Evolutionary conservation across 306 rosid species (phyloP).

Genomic region (Oxytropis ochrocephala): DNA sequence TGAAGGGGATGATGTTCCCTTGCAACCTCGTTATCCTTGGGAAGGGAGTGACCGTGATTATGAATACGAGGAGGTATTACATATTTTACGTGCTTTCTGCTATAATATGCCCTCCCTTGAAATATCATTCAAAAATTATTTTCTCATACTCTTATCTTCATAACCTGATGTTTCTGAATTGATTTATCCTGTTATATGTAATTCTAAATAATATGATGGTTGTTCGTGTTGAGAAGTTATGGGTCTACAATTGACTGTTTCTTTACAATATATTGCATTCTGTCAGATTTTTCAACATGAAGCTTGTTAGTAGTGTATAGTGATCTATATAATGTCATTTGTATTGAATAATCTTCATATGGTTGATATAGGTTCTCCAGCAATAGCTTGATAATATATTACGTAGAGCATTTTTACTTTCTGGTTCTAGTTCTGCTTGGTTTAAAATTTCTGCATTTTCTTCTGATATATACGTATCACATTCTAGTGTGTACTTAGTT

Average conservation of each 20-base stretch:
- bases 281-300: neutral
- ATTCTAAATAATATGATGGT: neutral
- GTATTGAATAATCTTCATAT: neutral
- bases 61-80: slow-evolving; percentile 70
- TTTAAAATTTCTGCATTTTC: neutral
- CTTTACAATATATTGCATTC: neutral
- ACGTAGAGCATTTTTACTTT: neutral
- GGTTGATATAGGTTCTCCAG: neutral
- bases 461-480: neutral
- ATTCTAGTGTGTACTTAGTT: neutral
- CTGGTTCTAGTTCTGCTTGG: neutral
- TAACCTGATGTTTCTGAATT: neutral
- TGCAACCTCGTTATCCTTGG: slow-evolving; percentile 66
- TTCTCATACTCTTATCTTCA: neutral
- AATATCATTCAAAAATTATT: neutral
- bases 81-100: neutral
- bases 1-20: slow-evolving; percentile 41
- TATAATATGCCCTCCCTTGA: neutral
- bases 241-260: neutral
- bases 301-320: neutral
- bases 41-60: slow-evolving; percentile 88
- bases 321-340: neutral
- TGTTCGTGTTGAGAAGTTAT: neutral
- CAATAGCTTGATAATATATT: neutral
- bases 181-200: neutral